phyloP scores from a whole-genome alignment of 352 stramenopile species.

The Phytophthora megakarya region DNA sequence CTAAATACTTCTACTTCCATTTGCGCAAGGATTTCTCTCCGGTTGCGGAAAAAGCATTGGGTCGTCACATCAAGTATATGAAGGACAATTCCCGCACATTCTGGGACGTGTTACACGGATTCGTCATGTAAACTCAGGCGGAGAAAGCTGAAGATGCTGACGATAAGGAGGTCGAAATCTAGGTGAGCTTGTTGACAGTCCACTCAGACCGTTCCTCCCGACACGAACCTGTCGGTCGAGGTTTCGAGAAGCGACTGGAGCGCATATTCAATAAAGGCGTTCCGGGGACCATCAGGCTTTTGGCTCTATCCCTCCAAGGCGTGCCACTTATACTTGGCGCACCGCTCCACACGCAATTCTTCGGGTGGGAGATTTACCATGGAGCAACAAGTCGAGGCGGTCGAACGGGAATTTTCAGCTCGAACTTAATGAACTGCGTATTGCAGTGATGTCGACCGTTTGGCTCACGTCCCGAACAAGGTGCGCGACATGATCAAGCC shows the following conservation, averaged over 20 bases:
- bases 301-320: background rate
- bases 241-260: too few species aligned
- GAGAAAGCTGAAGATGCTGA: background rate
- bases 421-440: background rate
- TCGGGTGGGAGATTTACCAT: background rate
- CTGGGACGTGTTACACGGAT: constrained; percentile 3
- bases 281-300: background rate
- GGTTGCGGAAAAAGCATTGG: background rate
- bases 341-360: background rate
- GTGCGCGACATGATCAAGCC: too few species aligned
- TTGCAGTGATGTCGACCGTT: background rate
- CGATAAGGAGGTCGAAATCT: too few species aligned
- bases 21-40: background rate
- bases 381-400: background rate
- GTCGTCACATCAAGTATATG: background rate
- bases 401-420: background rate
- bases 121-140: background rate
- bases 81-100: background rate
- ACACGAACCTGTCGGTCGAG: background rate
- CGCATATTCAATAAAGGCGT: too few species aligned
- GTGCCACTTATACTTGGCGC: background rate
- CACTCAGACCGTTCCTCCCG: background rate
- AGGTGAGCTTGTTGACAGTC: too few species aligned
- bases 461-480: background rate
- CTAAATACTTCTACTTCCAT: constrained; percentile 8